These are phyloP conservation scores for Pseudogymnoascus sp. DNA, from an alignment of 2,329 filamentous ascomycete genomes.

Conservation along the genomic window DNA sequence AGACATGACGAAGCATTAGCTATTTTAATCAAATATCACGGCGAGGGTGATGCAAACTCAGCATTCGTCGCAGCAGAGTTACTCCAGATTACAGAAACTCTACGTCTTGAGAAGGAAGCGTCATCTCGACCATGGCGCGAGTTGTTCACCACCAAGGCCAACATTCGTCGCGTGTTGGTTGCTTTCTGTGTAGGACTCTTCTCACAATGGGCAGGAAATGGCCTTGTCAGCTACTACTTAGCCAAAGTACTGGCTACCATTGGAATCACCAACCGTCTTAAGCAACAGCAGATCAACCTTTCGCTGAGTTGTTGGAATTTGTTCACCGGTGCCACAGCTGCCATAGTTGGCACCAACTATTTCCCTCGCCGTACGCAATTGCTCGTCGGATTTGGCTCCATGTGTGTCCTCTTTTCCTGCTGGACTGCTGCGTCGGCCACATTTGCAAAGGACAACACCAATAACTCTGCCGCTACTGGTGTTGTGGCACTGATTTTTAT, in stretches of 20 bases:
- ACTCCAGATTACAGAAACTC: neutral
- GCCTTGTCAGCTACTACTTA: constrained; percentile 39
- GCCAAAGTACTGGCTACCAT: constrained; percentile 32
- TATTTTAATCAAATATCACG: constrained; percentile 26
- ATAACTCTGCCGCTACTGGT: neutral
- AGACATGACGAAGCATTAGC: constrained; percentile 22
- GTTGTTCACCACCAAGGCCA: neutral
- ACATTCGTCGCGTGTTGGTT: neutral
- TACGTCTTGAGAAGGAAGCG: neutral
- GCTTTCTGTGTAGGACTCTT: constrained; percentile 46
- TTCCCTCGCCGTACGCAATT: neutral
- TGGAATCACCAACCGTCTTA: constrained; percentile 31
- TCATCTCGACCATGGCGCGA: neutral
- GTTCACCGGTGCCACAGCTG: neutral
- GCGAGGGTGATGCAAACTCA: neutral
- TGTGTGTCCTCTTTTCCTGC: neutral
- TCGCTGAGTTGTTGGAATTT: neutral
- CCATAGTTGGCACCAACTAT: neutral
- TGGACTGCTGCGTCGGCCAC: constrained; percentile 2
- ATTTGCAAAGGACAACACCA: constrained; percentile 3
- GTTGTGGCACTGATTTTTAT: constrained; percentile 12
- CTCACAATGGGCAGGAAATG: constrained; percentile 53
- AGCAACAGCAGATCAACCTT: constrained; percentile 23
- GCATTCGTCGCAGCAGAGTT: neutral
- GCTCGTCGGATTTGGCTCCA: neutral